These are phyloP conservation scores for Echinochloa phyllopogon DNA, from an alignment of 176 grass and related monocot genomes.

Conservation along the genomic window DNA sequence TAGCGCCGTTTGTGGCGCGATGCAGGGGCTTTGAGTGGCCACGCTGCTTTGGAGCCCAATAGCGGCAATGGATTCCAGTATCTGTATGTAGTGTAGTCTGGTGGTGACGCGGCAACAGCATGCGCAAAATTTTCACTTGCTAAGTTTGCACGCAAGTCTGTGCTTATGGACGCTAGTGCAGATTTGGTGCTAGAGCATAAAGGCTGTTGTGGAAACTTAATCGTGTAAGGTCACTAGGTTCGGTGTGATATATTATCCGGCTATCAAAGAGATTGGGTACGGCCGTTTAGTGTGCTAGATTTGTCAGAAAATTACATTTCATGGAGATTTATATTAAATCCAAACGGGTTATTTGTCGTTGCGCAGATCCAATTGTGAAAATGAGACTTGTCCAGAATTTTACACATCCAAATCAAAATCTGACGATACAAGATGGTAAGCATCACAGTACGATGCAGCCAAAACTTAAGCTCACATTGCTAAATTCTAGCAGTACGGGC, in stretches of 20 bases:
- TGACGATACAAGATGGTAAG: not conserved
- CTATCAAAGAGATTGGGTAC: constrained; percentile 15
- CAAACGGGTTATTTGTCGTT: not conserved
- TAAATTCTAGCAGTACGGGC: not conserved
- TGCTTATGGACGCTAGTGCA: constrained; percentile 29
- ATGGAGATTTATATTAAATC: not conserved
- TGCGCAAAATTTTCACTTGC: constrained; percentile 36
- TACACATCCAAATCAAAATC: not conserved
- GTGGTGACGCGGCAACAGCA: constrained; percentile 43
- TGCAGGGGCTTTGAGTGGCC: not conserved
- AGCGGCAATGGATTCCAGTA: not conserved
- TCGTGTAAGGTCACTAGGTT: constrained; percentile 46
- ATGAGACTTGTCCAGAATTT: not conserved
- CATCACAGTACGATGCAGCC: not conserved
- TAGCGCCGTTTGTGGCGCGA: not conserved
- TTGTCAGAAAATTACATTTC: not conserved
- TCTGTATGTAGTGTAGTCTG: constrained; percentile 25
- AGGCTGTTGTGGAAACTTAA: constrained; percentile 21
- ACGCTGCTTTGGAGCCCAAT: not conserved
- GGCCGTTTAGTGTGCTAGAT: constrained; percentile 1
- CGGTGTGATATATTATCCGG: constrained; percentile 9
- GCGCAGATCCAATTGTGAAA: not conserved
- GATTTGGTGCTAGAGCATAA: constrained; percentile 36
- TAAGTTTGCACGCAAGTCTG: constrained; percentile 44
- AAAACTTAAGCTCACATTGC: not conserved